phyloP scores from a whole-genome alignment of 805 yeast species.

The Phaffomyces thermotolerans region DNA sequence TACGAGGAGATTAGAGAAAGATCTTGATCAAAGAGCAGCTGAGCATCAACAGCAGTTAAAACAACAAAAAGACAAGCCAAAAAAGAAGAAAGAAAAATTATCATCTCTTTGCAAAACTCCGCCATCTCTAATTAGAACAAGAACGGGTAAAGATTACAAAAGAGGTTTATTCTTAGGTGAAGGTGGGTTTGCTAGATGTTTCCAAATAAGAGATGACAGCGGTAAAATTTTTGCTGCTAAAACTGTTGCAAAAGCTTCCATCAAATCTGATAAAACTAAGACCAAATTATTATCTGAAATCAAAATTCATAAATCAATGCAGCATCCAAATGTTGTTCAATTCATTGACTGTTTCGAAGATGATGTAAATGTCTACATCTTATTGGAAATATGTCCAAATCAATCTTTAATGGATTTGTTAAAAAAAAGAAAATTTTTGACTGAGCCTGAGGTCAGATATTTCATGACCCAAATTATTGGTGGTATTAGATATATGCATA shows the following conservation, averaged over 20 bases:
- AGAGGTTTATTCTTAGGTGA: slow-evolving; percentile 91
- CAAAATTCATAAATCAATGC: slow-evolving; percentile 85
- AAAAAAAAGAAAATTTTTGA: slow-evolving; percentile 72
- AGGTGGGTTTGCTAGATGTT: slow-evolving; percentile 98
- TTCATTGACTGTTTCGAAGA: slow-evolving; percentile 97
- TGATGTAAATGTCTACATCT: slow-evolving; percentile 85
- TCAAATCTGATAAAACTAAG: slow-evolving; percentile 84
- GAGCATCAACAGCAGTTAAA: slow-evolving; percentile 15
- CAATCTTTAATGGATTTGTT: slow-evolving; percentile 91
- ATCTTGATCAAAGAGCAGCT: slow-evolving; percentile 12
- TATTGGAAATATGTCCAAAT: slow-evolving; percentile 91
- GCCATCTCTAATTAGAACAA: slow-evolving; percentile 83
- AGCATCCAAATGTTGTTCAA: slow-evolving; percentile 84
- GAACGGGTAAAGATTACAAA: slow-evolving; percentile 81
- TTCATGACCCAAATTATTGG: slow-evolving; percentile 91
- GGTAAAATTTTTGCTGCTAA: slow-evolving; percentile 93
- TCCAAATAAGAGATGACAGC: slow-evolving; percentile 86
- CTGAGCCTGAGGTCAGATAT: slow-evolving; percentile 87
- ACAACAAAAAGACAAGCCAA: slow-evolving; percentile 29
- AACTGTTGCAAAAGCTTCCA: slow-evolving; percentile 94
- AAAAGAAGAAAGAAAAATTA: slow-evolving; percentile 81
- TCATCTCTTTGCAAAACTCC: slow-evolving; percentile 94
- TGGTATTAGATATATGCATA: slow-evolving; percentile 88
- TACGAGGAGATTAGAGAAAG: slow-evolving; percentile 20
- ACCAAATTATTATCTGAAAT: slow-evolving; percentile 82